Base-by-base conservation (phyloP, 768 basidiomycete species). In the Chlorophyllum brunneum region DNA sequence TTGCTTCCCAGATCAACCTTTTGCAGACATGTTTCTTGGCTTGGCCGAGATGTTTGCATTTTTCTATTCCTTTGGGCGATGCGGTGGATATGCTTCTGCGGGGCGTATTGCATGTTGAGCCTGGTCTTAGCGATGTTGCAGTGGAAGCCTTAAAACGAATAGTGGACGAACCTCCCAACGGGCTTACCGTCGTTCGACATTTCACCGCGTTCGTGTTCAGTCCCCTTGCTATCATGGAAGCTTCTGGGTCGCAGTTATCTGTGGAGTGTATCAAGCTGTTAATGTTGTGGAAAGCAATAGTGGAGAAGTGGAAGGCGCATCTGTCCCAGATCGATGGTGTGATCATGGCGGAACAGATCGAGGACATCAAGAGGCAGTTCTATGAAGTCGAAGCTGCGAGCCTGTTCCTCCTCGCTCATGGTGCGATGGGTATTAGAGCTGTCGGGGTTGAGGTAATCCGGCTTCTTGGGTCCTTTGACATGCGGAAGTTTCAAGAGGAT, bases 81-180 rank as follows among this genome's bases (percentile, higher is more conserved):
- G 80, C 83, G 0, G 74, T 92, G 45, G 86, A 92, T 57, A 83
- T 92, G 75, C 78, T 95, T 22, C 72, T 94, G 40, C 80, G 83
- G 29, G 89, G 88, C 1, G 79, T 91, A n/a, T 76, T 91, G 22
- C 94, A 95, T 58, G 82, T 93, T 26, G 92, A 97, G 56, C 88
- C 90, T 1, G 59, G 69, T 2, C 73, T 95, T 1, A 79, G 78
- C 31, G 83, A 86, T n/a, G 80, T 79, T 13, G 86, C 94, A 0
- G 74, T 72, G 24, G 70, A 72, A 2, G 84, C 91, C 10, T 63
- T 95, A 57, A 82, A 80, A 53, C 79, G 93, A 20, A 82, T 93
- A 57, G 85, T 87, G 74, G 70, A 75, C 4, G 82, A 91, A 48
- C 69, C 76, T 0, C 47, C 66, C 0, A 75, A 85, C 56, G 79